Base-by-base conservation (phyloP, 306 rosid genomes). In the Malus fusca region DNA sequence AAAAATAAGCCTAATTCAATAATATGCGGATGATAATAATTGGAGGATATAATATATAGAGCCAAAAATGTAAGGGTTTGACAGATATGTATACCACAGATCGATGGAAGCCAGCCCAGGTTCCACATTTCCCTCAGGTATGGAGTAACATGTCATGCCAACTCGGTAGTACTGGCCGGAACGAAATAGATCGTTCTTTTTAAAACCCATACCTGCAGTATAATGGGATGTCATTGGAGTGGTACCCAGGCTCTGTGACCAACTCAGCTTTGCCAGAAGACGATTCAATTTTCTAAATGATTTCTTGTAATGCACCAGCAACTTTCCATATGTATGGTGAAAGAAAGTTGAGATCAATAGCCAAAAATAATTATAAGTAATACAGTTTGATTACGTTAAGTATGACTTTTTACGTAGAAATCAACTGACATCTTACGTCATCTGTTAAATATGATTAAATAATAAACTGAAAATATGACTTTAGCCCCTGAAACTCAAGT, bases 91-190 rank as follows among this genome's bases (percentile, higher is more conserved):
- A 15, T 30, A 59, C 9, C 42, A 70, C 10, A 11, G 19, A 18
- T 69, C 9, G 25, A 10, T 44, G 15, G 14, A 26, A 69, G 42
- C 53, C 55, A 69, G 73, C 40, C 53, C 33, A 69, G 73, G 59
- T 17, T 69, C 73, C 26, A 51, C 62, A 48, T 28, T 51, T 25
- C 28, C 75, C 21, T 52, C 13, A 71, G 30, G 63, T 11, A 71
- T 71, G 74, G 74, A 28, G 43, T 21, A 71, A 52, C 64, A 31
- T 71, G 48, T 30, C 64, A 51, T 52, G 75, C 75, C 64, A 21
- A 71, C 64, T 30, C 43, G 31, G 28, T 28, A 11, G 19, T 71
- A 12, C 31, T 23, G 64, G 21, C 43, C 43, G 3, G 43, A 40
- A n/a, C n/a, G 31, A 71, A 33, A 55, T 6, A 4, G 56, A 51